Evolutionary conservation across 371 early-diverging fungal species (phyloP).

Genomic region (Phascolomyces articulosus): DNA sequence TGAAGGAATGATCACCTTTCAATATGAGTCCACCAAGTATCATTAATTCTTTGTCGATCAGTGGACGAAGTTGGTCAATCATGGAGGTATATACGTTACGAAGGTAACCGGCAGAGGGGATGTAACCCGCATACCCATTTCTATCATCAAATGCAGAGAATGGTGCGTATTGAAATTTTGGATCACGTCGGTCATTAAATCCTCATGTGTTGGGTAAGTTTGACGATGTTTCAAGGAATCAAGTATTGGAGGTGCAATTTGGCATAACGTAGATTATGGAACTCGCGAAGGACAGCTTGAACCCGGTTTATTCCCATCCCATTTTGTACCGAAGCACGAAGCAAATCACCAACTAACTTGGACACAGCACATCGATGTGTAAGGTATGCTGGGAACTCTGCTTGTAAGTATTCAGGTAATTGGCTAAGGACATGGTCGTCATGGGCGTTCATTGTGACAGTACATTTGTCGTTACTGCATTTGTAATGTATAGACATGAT

Average conservation of each 20-base stretch:
- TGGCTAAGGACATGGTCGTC: constrained; percentile 7
- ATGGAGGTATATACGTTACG: background rate
- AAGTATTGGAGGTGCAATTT: constrained; percentile 12
- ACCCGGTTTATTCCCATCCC: constrained; percentile 15
- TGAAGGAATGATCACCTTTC: background rate
- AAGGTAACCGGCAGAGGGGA: constrained; percentile 10
- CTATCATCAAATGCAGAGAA: constrained; percentile 10
- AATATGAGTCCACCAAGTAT: background rate
- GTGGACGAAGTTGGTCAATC: background rate
- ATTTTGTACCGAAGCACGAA: constrained; percentile 17
- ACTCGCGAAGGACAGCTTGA: constrained; percentile 13
- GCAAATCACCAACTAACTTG: constrained; percentile 11
- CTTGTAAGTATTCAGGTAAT: constrained; percentile 11
- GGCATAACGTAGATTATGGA: constrained; percentile 14
- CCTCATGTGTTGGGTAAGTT: background rate
- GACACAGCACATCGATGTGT: constrained; percentile 24
- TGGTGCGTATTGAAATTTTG: background rate
- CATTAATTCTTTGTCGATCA: background rate
- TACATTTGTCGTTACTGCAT: constrained; percentile 5
- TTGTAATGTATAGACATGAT: constrained; percentile 18
- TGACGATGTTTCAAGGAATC: background rate
- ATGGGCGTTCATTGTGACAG: background rate
- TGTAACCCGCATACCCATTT: constrained; percentile 6
- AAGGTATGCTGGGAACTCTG: constrained; percentile 24
- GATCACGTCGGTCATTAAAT: background rate